These are phyloP conservation scores for Pleurotus cornucopiae DNA, from an alignment of 768 basidiomycete species.

Conservation along the genomic window DNA sequence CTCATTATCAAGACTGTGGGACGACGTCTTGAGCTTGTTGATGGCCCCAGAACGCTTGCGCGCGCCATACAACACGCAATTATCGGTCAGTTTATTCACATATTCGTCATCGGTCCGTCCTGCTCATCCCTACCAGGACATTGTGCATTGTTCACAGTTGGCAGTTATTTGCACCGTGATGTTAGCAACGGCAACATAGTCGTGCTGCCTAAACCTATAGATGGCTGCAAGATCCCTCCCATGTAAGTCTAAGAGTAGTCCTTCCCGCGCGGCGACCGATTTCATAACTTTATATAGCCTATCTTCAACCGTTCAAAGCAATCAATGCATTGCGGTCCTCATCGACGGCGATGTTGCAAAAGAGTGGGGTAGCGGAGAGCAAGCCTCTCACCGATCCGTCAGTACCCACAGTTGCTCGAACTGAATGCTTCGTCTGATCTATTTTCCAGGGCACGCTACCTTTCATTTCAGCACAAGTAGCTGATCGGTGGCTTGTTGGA, in stretches of 20 bases:
- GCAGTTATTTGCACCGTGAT: conserved; percentile 8
- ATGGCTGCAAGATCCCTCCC: neutral
- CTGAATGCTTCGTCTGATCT: neutral
- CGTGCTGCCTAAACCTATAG: neutral
- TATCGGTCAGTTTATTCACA: neutral
- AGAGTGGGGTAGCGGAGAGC: conserved; percentile 1
- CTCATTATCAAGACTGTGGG: neutral
- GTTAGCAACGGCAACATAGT: conserved; percentile 10
- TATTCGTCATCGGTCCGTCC: neutral
- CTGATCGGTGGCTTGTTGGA: neutral
- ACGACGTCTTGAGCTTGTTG: neutral
- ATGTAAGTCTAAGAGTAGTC: neutral
- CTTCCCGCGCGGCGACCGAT: neutral
- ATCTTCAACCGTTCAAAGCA: neutral
- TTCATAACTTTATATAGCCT: neutral
- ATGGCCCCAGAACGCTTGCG: neutral
- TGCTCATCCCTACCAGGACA: neutral
- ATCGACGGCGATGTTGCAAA: conserved; percentile 9
- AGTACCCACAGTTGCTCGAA: neutral
- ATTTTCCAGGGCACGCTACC: conserved; percentile 7
- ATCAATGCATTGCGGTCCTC: conserved; percentile 2
- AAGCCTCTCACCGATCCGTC: conserved; percentile 6
- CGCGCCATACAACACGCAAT: neutral
- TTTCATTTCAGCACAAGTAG: conserved; percentile 4
- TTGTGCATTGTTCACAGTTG: neutral